Conservation (phyloP, 2,329 filamentous ascomycete species). For the Ascochyta rabiei region DNA sequence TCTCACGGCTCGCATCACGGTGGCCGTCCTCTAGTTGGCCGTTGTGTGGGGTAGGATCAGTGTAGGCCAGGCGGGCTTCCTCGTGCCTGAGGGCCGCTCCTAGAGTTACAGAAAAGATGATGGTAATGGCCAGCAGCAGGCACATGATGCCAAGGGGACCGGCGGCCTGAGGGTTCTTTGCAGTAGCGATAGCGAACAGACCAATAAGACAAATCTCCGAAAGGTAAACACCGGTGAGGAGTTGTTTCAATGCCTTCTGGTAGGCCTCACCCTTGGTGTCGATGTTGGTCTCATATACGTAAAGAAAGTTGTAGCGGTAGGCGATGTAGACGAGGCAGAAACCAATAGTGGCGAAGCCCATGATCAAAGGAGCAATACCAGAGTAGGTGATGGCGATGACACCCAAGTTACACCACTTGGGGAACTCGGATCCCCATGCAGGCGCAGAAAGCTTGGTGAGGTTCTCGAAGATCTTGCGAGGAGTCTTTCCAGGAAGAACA, state of each 20-base stretch:
- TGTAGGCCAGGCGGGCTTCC: slow-evolving; percentile 40
- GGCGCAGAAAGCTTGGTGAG: slow-evolving; percentile 52
- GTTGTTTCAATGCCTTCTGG: slow-evolving; percentile 54
- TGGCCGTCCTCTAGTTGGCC: slow-evolving; percentile 33
- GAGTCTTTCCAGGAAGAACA: slow-evolving; percentile 53
- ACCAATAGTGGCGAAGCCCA: slow-evolving; percentile 54
- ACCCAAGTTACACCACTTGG: slow-evolving; percentile 55
- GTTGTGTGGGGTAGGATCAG: slow-evolving; percentile 26
- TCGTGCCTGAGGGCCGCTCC: slow-evolving; percentile 38
- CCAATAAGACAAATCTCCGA: slow-evolving; percentile 57
- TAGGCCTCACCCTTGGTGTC: slow-evolving; percentile 57
- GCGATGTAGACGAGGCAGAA: slow-evolving; percentile 54
- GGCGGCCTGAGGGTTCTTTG: slow-evolving; percentile 40
- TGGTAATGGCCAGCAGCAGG: slow-evolving; percentile 48
- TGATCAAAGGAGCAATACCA: slow-evolving; percentile 56
- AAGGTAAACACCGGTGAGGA: slow-evolving; percentile 56
- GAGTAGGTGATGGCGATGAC: slow-evolving; percentile 55
- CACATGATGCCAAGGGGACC: slow-evolving; percentile 53
- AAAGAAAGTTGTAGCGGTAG: slow-evolving; percentile 58
- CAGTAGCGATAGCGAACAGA: slow-evolving; percentile 52
- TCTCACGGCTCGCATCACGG: slow-evolving; percentile 25
- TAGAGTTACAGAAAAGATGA: slow-evolving; percentile 50
- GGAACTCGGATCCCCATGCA: slow-evolving; percentile 54
- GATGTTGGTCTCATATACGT: slow-evolving; percentile 54
- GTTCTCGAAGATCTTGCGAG: slow-evolving; percentile 54